phyloP scores from a whole-genome alignment of 306 rosid genomes.

The Castanea sativa region DNA sequence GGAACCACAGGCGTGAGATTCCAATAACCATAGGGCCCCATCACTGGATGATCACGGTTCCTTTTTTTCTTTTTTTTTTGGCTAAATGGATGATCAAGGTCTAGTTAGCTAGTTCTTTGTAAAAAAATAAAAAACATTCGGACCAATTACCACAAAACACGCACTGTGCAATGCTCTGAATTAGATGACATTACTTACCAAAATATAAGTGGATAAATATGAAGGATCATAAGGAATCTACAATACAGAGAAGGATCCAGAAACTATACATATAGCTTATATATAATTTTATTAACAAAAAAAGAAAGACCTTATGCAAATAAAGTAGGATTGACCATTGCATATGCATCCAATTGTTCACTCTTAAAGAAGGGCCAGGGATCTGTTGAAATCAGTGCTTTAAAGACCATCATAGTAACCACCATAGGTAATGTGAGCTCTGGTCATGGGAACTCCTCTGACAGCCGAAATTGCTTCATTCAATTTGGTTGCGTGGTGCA shows the following conservation, averaged over 20 bases:
- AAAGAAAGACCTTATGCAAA: background rate
- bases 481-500: conserved; percentile 52
- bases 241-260: background rate
- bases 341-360: background rate
- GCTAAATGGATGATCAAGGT: too few relatives aligned
- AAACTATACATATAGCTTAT: too few relatives aligned
- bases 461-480: conserved; percentile 64
- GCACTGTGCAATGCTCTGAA: background rate
- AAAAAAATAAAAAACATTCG: background rate
- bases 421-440: conserved; percentile 69
- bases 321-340: background rate
- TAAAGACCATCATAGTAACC: conserved; percentile 54
- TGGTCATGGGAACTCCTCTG: conserved; percentile 51
- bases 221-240: background rate
- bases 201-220: background rate
- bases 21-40: too few relatives aligned
- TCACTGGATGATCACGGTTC: too few relatives aligned
- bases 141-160: background rate
- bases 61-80: too few relatives aligned
- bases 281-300: background rate
- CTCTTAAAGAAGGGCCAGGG: background rate
- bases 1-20: too few relatives aligned
- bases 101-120: background rate
- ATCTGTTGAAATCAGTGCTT: background rate
- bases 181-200: too few relatives aligned